These are phyloP conservation scores for Starmerella stigmatis DNA, from an alignment of 805 yeast genomes.

Conservation along the genomic window DNA sequence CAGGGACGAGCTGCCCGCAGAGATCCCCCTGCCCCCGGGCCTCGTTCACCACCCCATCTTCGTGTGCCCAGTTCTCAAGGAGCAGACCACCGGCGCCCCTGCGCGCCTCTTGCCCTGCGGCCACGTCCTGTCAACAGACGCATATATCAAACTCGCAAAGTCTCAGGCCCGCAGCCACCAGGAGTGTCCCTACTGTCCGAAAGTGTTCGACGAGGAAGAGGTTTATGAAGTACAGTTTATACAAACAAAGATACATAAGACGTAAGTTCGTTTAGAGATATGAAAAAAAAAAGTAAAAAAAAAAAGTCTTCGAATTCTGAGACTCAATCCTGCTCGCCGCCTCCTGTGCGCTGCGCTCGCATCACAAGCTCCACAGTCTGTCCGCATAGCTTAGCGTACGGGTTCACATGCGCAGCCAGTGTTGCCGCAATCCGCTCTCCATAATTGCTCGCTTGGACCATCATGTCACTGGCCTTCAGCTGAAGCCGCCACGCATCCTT, in stretches of 20 bases:
- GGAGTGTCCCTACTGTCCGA: slow-evolving; percentile 3
- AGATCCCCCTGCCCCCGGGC: slow-evolving; percentile 43
- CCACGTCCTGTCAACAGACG: slow-evolving; percentile 46
- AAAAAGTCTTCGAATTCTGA: too few species aligned
- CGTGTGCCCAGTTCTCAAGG: slow-evolving; percentile 62
- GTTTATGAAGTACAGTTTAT: background rate
- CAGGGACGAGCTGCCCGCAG: slow-evolving; percentile 28
- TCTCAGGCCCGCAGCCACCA: background rate
- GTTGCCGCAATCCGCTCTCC: slow-evolving; percentile 28
- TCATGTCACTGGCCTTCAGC: slow-evolving; percentile 26
- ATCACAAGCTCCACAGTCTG: slow-evolving; percentile 25
- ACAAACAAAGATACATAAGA: background rate
- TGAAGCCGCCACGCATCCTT: slow-evolving; percentile 26
- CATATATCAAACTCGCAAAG: background rate
- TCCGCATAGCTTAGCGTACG: slow-evolving; percentile 32
- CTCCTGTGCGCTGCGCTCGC: background rate
- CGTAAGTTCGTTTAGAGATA: background rate
- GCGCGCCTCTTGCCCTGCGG: slow-evolving; percentile 60
- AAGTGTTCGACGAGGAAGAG: background rate
- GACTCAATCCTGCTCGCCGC: background rate
- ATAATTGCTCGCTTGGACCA: slow-evolving; percentile 26
- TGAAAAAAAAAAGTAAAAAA: background rate
- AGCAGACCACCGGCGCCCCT: slow-evolving; percentile 40
- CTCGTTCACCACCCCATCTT: slow-evolving; percentile 54
- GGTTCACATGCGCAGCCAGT: slow-evolving; percentile 27